phyloP scores from a whole-genome alignment of 208 protist species.

The Porcisia deanei region DNA sequence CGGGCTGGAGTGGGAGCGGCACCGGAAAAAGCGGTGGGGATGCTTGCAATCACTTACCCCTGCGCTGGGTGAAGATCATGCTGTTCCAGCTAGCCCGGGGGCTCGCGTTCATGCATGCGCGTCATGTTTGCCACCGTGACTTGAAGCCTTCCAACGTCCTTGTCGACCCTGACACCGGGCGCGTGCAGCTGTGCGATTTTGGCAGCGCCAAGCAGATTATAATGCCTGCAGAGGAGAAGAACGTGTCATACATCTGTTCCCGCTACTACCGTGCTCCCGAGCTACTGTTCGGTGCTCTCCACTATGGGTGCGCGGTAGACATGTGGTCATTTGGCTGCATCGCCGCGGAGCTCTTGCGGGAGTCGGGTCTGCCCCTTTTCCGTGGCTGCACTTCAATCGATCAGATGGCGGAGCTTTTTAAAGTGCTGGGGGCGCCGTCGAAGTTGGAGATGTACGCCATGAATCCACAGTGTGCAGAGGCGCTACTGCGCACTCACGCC shows the following conservation, averaged over 20 bases:
- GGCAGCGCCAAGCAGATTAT: constrained; percentile 86
- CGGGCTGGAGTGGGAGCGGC: not conserved
- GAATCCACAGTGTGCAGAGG: constrained; percentile 95
- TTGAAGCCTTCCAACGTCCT: constrained; percentile 92
- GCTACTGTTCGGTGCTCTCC: constrained; percentile 85
- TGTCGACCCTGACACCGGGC: constrained; percentile 59
- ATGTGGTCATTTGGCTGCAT: constrained; percentile 95
- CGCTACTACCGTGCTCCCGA: constrained; percentile 96
- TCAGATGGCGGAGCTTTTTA: constrained; percentile 98
- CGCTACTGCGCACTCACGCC: constrained; percentile 42
- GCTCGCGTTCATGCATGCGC: constrained; percentile 91
- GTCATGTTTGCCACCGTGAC: constrained; percentile 86
- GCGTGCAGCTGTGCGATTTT: constrained; percentile 90
- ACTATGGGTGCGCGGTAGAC: constrained; percentile 91
- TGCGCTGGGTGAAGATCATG: constrained; percentile 76
- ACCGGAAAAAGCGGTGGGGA: not conserved
- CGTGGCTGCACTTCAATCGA: constrained; percentile 95
- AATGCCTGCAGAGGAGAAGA: constrained; percentile 52
- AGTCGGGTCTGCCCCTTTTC: constrained; percentile 80
- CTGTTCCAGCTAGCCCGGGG: constrained; percentile 97
- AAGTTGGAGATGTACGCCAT: constrained; percentile 95
- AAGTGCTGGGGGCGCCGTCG: constrained; percentile 93
- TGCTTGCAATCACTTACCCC: constrained; percentile 17
- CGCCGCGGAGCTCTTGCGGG: constrained; percentile 94
- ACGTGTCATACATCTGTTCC: constrained; percentile 93